Base-by-base conservation (phyloP, 2,329 filamentous ascomycete species). In the Cryphonectria carpinicola region DNA sequence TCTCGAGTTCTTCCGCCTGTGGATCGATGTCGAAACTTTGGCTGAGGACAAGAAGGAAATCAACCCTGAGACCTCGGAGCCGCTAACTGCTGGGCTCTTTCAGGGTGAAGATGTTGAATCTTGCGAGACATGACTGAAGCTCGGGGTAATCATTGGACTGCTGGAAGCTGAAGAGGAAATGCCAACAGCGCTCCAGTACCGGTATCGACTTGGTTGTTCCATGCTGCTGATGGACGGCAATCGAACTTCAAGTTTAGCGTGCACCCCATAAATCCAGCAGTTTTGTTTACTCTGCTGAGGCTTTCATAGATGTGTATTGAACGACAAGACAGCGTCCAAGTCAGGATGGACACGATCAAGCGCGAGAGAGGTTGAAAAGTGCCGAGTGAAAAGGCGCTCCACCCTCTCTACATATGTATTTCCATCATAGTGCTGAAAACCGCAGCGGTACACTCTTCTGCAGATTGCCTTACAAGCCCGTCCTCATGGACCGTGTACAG, bases 1-100 rank as follows among this genome's bases (percentile, higher is more conserved):
- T 43, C 39, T 64, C 13, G 61, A 64, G 14, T 64, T 64, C n/a
- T 64, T 64, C 25, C 39, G 61, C 39, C 61, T 43, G n/a, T 64
- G 61, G 61, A 22, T 64, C 39, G 39, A 64, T 25, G 19, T 43
- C 2, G 61, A 14, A 6, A 14, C n/a, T 22, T 1, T 46, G 39
- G 25, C 11, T 19, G 7, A 22, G 37, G 60, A 49, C 19, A 49
- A 49, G 46, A 10, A 7, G 11, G 22, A 37, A 17, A 37, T 22
- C 14, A 63, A 11, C 8, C 8, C 37, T 39, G 32, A 17, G 28
- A 28, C 19, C 14, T 64, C 14, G 11, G 61, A 17, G 11, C 13
- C n/a, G 11, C 37, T 11, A 32, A 43, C 17, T 32, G n/a, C 37
- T 32, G 11, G 14, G 10, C 13, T 5, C 10, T 46, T 35, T 61